These are phyloP conservation scores for Gastrolobium villosum DNA, from an alignment of 306 rosid genomes.

Conservation along the genomic window DNA sequence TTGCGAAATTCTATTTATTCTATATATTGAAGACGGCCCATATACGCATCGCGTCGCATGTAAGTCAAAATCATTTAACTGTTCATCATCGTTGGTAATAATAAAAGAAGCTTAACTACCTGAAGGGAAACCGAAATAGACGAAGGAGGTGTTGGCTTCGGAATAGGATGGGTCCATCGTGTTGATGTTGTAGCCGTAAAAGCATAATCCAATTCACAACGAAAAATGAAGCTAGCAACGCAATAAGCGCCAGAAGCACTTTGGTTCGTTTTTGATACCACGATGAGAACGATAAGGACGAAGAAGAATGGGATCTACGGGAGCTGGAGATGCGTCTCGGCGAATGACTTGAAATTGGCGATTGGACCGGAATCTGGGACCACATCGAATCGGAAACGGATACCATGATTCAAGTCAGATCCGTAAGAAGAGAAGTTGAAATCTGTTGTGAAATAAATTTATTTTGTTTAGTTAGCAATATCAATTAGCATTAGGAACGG, in stretches of 20 bases:
- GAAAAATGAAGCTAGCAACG: conserved; percentile 63
- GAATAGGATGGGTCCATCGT: conserved; percentile 41
- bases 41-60: no score
- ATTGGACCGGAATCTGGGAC: conserved; percentile 55
- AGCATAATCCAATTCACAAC: conserved; percentile 82
- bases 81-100: no score
- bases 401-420: conserved; percentile 55
- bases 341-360: conserved; percentile 59
- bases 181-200: conserved; percentile 68
- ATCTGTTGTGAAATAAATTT: background rate
- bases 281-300: conserved; percentile 35
- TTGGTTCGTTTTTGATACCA: conserved; percentile 75
- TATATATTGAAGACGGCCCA: no score
- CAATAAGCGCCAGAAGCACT: conserved; percentile 61
- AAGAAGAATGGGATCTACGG: conserved; percentile 53
- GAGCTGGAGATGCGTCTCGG: conserved; percentile 72
- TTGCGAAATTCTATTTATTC: no score
- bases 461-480: background rate
- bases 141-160: conserved; percentile 33
- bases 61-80: no score
- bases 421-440: conserved; percentile 19
- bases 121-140: no score
- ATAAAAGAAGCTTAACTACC: no score
- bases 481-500: background rate
- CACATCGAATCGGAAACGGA: conserved; percentile 25